These are phyloP conservation scores for Ceratocystis cacaofunesta DNA, from an alignment of 2,329 filamentous ascomycete genomes.

Conservation along the genomic window DNA sequence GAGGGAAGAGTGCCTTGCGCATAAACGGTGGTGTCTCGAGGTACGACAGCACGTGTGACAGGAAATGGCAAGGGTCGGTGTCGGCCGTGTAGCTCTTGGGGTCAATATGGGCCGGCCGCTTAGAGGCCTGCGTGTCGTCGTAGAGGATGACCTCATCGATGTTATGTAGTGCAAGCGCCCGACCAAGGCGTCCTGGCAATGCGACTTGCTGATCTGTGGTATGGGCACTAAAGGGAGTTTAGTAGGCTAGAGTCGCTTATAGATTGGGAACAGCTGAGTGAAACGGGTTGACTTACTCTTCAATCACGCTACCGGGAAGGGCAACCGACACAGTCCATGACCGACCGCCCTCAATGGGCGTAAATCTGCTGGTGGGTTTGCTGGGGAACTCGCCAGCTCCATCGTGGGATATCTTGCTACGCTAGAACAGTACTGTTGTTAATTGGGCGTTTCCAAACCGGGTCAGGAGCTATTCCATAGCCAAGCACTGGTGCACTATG, in stretches of 20 bases:
- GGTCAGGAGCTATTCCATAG: background rate
- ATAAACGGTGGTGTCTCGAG: constrained; percentile 76
- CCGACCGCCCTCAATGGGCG: constrained; percentile 45
- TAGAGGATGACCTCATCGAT: constrained; percentile 76
- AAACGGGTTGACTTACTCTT: constrained; percentile 40
- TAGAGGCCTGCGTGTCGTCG: constrained; percentile 45
- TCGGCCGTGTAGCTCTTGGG: constrained; percentile 49
- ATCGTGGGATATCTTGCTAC: constrained; percentile 34
- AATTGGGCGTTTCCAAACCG: background rate
- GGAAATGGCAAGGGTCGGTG: constrained; percentile 63
- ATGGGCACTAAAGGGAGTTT: constrained; percentile 38
- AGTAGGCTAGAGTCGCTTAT: background rate
- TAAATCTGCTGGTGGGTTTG: constrained; percentile 55
- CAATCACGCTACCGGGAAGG: constrained; percentile 61
- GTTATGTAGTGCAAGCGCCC: constrained; percentile 67
- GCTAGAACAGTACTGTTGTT: constrained; percentile 25
- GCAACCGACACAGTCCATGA: constrained; percentile 65
- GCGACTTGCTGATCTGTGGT: constrained; percentile 63
- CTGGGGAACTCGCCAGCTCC: constrained; percentile 27
- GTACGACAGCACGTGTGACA: constrained; percentile 64
- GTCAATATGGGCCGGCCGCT: constrained; percentile 35
- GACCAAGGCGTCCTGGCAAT: constrained; percentile 60
- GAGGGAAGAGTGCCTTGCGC: constrained; percentile 56
- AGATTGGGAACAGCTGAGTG: too few relatives aligned
- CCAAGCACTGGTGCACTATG: background rate